Percentiles rank a stretch among this genome's conserved stretches.
These are phyloP conservation scores for Heliosperma pusillum DNA, from an alignment of 148 eudicot genomes.

Conservation along the genomic window DNA sequence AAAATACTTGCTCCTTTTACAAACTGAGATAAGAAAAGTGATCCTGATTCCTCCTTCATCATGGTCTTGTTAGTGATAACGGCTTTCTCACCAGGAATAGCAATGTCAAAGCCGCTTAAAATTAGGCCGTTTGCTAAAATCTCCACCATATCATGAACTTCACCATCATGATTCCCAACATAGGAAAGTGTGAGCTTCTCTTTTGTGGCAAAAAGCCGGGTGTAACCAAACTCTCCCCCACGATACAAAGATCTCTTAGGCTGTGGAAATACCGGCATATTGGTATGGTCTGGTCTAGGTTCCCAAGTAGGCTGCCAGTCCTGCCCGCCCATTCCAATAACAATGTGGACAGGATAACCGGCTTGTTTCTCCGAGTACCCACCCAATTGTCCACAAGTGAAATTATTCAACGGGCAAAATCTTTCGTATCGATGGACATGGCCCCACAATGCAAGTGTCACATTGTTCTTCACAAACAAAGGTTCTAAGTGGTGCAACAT, in stretches of 20 bases:
- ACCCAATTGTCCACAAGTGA: constrained; percentile 56
- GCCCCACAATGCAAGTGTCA: constrained; percentile 91
- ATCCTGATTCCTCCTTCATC: constrained; percentile 15
- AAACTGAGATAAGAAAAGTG: constrained; percentile 32
- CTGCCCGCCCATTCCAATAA: constrained; percentile 95
- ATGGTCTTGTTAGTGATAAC: constrained; percentile 5
- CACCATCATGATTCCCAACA: constrained; percentile 94
- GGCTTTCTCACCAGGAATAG: no score
- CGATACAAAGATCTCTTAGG: constrained; percentile 66
- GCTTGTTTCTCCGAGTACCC: constrained; percentile 34
- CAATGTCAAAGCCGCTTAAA: no score
- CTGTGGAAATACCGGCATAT: constrained; percentile 69
- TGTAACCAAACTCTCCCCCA: constrained; percentile 89
- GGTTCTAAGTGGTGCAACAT: constrained; percentile 72
- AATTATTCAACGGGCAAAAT: constrained; percentile 84
- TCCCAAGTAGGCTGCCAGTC: constrained; percentile 96
- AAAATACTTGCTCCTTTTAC: constrained; percentile 54
- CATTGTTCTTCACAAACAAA: constrained; percentile 74
- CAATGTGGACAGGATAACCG: constrained; percentile 43
- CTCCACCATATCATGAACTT: constrained; percentile 87
- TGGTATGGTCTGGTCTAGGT: constrained; percentile 63
- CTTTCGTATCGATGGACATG: constrained; percentile 96
- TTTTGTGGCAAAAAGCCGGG: constrained; percentile 68
- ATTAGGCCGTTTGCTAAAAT: constrained; percentile 20
- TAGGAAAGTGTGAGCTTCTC: constrained; percentile 77